Conservation (phyloP, 768 basidiomycete genomes). For the Kwoniella newhampshirensis region DNA sequence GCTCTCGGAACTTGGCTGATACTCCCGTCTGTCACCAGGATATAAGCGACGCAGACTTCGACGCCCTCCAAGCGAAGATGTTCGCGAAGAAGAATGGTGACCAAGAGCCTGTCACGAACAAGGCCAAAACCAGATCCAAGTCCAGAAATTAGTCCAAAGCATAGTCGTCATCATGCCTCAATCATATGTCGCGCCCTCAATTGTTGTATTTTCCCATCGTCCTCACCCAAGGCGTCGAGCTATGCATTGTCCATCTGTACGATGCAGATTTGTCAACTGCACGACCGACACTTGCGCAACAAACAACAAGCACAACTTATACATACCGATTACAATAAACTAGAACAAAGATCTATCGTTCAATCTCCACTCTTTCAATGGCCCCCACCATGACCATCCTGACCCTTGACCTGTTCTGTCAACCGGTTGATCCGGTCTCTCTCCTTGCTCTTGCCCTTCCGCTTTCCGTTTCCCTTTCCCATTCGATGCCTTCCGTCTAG, state of each 20-base stretch:
- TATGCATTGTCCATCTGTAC: not conserved
- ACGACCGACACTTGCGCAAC: no score
- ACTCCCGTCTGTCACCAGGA: conserved; percentile 13
- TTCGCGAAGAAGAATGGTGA: conserved; percentile 27
- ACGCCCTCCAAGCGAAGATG: conserved; percentile 42
- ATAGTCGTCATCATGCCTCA: not conserved
- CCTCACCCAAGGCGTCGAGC: not conserved
- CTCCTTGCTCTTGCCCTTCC: not conserved
- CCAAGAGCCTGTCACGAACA: not conserved
- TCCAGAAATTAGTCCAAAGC: not conserved
- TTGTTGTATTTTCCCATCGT: not conserved
- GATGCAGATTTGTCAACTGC: no score
- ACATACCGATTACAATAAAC: conserved; percentile 5
- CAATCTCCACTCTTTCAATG: conserved; percentile 48
- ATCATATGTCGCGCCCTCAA: not conserved
- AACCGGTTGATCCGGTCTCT: no score
- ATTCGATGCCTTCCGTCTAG: conserved; percentile 7
- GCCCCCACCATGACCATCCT: conserved; percentile 54
- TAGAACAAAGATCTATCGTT: conserved; percentile 39
- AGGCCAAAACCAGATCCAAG: conserved; percentile 8
- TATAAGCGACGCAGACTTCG: conserved; percentile 44
- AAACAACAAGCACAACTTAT: no score
- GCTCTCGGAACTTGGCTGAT: not conserved
- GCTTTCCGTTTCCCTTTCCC: not conserved
- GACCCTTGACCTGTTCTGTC: not conserved